phyloP scores from a whole-genome alignment of 1,284 basidiomycete genomes.

The Lignosus rhinocerotis region DNA sequence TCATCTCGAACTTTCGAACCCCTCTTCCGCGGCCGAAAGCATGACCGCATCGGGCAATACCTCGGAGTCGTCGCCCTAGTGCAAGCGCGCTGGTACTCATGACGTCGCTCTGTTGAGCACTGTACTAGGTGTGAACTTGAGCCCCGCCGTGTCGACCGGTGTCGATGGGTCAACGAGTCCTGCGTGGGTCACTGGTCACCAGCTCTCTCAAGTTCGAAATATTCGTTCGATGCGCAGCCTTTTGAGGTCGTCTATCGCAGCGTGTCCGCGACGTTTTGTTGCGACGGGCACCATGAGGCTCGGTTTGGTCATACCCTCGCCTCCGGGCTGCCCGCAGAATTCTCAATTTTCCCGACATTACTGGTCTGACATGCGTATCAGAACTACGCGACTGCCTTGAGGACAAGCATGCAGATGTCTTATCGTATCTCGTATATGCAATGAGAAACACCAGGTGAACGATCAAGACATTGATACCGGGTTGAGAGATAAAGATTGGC shows the following conservation, averaged over 20 bases:
- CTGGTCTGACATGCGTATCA: neutral
- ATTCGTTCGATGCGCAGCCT: too few relatives aligned
- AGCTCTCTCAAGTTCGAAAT: too few relatives aligned
- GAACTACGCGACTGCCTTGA: neutral
- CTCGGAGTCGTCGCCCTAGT: too few relatives aligned
- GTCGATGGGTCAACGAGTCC: too few relatives aligned
- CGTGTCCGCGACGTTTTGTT: neutral
- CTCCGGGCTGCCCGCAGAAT: neutral
- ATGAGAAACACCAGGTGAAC: too few relatives aligned
- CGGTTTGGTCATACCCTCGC: neutral
- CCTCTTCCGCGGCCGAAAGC: neutral
- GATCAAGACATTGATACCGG: too few relatives aligned
- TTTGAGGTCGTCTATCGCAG: neutral
- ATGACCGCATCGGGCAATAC: neutral
- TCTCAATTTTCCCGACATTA: constrained; percentile 14
- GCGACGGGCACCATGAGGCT: neutral
- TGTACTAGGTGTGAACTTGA: too few relatives aligned
- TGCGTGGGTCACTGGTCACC: too few relatives aligned
- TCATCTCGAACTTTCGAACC: neutral
- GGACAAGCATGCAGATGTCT: neutral
- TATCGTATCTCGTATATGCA: neutral
- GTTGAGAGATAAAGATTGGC: too few relatives aligned
- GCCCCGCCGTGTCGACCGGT: too few relatives aligned
- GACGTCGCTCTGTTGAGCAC: too few relatives aligned
- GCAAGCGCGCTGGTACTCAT: too few relatives aligned